phyloP scores from a whole-genome alignment of 371 early-diverging fungal species.

The Fennellomyces sp. region DNA sequence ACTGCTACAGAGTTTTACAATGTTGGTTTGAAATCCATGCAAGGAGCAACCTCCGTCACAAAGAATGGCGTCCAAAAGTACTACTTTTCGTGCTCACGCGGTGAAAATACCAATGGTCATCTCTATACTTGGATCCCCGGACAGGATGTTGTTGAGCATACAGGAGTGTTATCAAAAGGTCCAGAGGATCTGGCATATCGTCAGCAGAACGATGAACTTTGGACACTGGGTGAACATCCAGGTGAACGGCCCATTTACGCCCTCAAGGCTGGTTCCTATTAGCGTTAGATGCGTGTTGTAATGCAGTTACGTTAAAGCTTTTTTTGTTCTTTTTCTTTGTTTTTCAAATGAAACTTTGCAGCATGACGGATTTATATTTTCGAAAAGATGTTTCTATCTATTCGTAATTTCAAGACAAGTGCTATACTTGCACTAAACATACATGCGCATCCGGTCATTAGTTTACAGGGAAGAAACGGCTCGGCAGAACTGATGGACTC shows the following conservation, averaged over 20 bases:
- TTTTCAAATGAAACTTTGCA: no score
- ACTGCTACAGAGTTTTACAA: conserved; percentile 12
- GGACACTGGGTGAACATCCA: conserved; percentile 11
- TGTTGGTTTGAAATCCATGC: conserved; percentile 10
- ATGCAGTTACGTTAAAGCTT: no score
- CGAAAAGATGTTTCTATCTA: no score
- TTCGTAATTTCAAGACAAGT: no score
- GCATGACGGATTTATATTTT: no score
- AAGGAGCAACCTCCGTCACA: conserved; percentile 7
- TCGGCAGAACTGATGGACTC: not conserved
- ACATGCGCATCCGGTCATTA: no score
- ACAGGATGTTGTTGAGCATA: not conserved
- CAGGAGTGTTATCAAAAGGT: conserved; percentile 1
- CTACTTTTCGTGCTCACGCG: conserved; percentile 11
- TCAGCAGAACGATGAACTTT: conserved; percentile 4
- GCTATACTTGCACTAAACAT: no score
- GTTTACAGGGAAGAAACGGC: no score
- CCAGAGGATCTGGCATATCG: conserved; percentile 10
- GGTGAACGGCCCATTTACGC: conserved; percentile 6
- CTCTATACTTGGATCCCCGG: conserved; percentile 3
- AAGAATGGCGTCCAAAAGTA: conserved; percentile 6
- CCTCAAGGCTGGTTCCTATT: not conserved
- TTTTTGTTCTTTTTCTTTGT: no score
- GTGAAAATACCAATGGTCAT: conserved; percentile 2
- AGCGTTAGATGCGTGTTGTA: no score